Conservation (phyloP, 106 monocot species). For the Dioscorea dumetorum region DNA sequence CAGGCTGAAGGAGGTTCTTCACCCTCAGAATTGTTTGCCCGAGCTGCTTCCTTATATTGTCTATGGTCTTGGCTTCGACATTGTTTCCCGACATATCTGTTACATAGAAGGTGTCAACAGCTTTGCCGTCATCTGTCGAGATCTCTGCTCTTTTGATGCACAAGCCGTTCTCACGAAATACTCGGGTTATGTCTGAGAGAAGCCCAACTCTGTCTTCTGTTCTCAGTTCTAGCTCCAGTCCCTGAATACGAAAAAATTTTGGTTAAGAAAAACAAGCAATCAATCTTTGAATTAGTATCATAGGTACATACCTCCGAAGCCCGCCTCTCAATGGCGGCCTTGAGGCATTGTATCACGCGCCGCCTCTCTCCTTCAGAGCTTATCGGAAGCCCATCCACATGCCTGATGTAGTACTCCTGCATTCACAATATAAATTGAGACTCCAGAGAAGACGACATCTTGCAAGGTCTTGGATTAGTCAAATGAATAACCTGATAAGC, state of each 20-base stretch:
- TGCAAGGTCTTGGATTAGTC: neutral
- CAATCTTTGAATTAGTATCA: neutral
- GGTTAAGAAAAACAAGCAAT: neutral
- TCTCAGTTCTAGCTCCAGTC: slow-evolving; percentile 34
- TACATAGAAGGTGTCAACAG: slow-evolving; percentile 36
- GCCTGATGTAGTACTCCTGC: slow-evolving; percentile 51
- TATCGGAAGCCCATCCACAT: slow-evolving; percentile 27
- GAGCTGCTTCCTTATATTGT: slow-evolving; percentile 9
- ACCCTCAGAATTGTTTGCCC: slow-evolving; percentile 25
- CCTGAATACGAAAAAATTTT: slow-evolving; percentile 10
- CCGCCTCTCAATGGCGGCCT: slow-evolving; percentile 39
- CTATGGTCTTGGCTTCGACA: slow-evolving; percentile 17
- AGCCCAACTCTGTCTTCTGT: slow-evolving; percentile 46
- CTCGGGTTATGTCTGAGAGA: slow-evolving; percentile 44
- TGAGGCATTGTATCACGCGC: slow-evolving; percentile 27
- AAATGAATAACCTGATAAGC: slow-evolving; percentile 40
- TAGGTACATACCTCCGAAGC: slow-evolving; percentile 13
- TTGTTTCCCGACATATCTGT: slow-evolving; percentile 34
- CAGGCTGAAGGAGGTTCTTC: slow-evolving; percentile 13
- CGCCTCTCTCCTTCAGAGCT: slow-evolving; percentile 34
- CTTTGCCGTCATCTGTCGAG: slow-evolving; percentile 29
- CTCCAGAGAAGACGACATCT: neutral
- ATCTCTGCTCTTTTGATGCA: slow-evolving; percentile 41
- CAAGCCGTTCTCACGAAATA: slow-evolving; percentile 51
- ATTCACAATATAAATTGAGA: neutral